Percentiles rank a stretch among this genome's conserved stretches.
Evolutionary conservation across 1,139 yeast genomes (phyloP).

Genomic region (Geotrichum aggregatum): DNA sequence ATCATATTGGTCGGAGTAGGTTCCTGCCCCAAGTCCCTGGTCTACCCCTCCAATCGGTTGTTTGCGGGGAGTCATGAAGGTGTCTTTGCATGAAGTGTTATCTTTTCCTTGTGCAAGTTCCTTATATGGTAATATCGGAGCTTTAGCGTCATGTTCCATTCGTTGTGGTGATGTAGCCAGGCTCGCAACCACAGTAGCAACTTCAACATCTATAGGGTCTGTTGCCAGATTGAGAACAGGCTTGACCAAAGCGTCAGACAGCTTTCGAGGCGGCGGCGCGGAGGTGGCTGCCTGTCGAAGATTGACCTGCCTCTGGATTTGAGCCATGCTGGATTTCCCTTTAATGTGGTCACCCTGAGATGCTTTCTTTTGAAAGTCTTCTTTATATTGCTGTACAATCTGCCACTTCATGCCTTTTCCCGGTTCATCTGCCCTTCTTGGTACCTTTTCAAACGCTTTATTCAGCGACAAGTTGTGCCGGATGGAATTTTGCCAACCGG

Average conservation of each 20-base stretch:
- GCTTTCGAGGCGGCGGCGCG: slow-evolving; percentile 12
- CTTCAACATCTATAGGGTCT: slow-evolving; percentile 17
- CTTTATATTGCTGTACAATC: slow-evolving; percentile 76
- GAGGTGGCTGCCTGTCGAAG: neutral
- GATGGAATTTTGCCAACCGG: slow-evolving; percentile 93
- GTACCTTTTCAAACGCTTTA: slow-evolving; percentile 90
- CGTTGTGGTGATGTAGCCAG: slow-evolving; percentile 18
- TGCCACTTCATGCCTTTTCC: slow-evolving; percentile 99
- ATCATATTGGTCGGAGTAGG: slow-evolving; percentile 32
- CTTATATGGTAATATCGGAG: neutral
- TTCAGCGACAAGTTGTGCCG: slow-evolving; percentile 77
- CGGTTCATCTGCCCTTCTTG: slow-evolving; percentile 91
- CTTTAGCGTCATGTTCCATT: neutral
- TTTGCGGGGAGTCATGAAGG: slow-evolving; percentile 16
- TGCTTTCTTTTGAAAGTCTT: slow-evolving; percentile 77
- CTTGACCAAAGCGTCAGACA: slow-evolving; percentile 15
- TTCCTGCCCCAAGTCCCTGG: neutral
- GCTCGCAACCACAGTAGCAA: slow-evolving; percentile 18
- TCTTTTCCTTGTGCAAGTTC: slow-evolving; percentile 3
- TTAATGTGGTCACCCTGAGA: slow-evolving; percentile 49
- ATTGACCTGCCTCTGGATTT: slow-evolving; percentile 10
- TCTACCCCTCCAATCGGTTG: neutral
- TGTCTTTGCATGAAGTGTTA: neutral
- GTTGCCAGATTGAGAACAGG: slow-evolving; percentile 10
- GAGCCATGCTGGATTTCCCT: slow-evolving; percentile 38